phyloP scores from a whole-genome alignment of 768 basidiomycete species.

The Amanita molliuscula region DNA sequence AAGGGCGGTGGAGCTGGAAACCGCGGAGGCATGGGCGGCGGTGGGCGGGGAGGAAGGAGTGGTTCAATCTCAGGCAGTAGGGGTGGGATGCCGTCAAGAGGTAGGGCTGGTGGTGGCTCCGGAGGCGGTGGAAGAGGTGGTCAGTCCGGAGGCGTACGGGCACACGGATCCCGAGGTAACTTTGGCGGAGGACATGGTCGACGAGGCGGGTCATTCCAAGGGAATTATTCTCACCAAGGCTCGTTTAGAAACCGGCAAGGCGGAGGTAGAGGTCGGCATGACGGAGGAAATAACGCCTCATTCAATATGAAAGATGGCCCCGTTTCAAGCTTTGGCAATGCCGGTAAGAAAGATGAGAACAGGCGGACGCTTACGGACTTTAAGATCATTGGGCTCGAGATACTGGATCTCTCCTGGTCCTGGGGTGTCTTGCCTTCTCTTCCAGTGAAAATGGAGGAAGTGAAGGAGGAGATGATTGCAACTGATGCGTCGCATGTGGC shows the following conservation, averaged over 20 bases:
- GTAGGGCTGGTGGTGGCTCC: slow-evolving; percentile 26
- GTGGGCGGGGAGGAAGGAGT: slow-evolving; percentile 40
- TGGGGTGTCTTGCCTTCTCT: slow-evolving; percentile 59
- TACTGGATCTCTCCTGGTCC: slow-evolving; percentile 73
- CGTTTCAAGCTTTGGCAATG: slow-evolving; percentile 29
- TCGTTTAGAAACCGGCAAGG: slow-evolving; percentile 53
- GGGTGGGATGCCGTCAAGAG: slow-evolving; percentile 31
- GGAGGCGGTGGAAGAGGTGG: slow-evolving; percentile 32
- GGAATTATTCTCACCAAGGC: slow-evolving; percentile 30
- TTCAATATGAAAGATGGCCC: slow-evolving; percentile 42
- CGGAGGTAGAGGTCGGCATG: slow-evolving; percentile 30
- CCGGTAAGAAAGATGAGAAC: slow-evolving; percentile 80
- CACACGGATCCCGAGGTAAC: slow-evolving; percentile 57
- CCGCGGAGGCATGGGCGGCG: slow-evolving; percentile 31
- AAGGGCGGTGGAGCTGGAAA: slow-evolving; percentile 18
- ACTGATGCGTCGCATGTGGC: slow-evolving; percentile 20
- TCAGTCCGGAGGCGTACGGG: slow-evolving; percentile 38
- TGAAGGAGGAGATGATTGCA: slow-evolving; percentile 20
- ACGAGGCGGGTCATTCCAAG: slow-evolving; percentile 54
- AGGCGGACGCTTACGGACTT: slow-evolving; percentile 94
- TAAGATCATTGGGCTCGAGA: slow-evolving; percentile 87
- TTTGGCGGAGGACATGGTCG: slow-evolving; percentile 54
- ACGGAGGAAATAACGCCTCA: slow-evolving; percentile 26
- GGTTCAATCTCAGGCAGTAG: slow-evolving; percentile 37
- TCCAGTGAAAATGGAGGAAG: slow-evolving; percentile 22